Evolutionary conservation across 1,284 basidiomycete species (phyloP).

Genomic region (Lignosus rhinocerotis): DNA sequence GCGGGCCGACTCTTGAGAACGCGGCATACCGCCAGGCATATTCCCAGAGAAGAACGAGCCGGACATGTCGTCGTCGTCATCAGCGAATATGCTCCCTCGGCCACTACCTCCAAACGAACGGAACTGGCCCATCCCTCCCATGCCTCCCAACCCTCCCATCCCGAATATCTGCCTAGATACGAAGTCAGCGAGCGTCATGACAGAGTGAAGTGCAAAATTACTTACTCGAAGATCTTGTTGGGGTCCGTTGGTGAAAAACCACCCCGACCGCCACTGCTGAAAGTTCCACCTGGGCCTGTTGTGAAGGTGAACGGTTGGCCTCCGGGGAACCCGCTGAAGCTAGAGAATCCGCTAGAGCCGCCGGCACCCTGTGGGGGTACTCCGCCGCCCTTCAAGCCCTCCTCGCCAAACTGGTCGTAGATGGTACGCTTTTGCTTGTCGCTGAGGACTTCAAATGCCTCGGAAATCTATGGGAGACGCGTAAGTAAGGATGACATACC

Average conservation of each 20-base stretch:
- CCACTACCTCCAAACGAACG: conserved; percentile 37
- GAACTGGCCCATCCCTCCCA: conserved; percentile 40
- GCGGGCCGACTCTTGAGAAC: conserved; percentile 23
- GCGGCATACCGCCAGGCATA: conserved; percentile 56
- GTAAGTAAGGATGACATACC: conserved; percentile 1
- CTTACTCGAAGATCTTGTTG: conserved; percentile 89
- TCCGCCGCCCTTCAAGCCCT: conserved; percentile 82
- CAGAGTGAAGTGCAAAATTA: conserved; percentile 28
- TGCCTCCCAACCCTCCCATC: conserved; percentile 45
- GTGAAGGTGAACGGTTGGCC: conserved; percentile 64
- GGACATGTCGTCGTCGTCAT: conserved; percentile 54
- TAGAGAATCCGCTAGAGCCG: conserved; percentile 45
- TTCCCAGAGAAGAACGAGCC: conserved; percentile 41
- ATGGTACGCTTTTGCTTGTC: conserved; percentile 92
- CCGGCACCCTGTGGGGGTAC: conserved; percentile 53
- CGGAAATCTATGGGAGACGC: conserved; percentile 66
- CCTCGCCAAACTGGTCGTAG: conserved; percentile 96
- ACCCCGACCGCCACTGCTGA: conserved; percentile 38
- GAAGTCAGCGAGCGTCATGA: conserved; percentile 24
- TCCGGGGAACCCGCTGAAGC: conserved; percentile 54
- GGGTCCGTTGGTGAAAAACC: conserved; percentile 83
- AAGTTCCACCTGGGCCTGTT: conserved; percentile 44
- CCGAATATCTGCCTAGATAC: conserved; percentile 66
- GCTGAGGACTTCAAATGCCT: conserved; percentile 95
- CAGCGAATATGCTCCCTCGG: conserved; percentile 40